A percentile compares a stretch with the other conserved stretches of the same genome.
phyloP scores from a whole-genome alignment of 1,139 yeast genomes.

The Scheffersomyces cryptocercus region DNA sequence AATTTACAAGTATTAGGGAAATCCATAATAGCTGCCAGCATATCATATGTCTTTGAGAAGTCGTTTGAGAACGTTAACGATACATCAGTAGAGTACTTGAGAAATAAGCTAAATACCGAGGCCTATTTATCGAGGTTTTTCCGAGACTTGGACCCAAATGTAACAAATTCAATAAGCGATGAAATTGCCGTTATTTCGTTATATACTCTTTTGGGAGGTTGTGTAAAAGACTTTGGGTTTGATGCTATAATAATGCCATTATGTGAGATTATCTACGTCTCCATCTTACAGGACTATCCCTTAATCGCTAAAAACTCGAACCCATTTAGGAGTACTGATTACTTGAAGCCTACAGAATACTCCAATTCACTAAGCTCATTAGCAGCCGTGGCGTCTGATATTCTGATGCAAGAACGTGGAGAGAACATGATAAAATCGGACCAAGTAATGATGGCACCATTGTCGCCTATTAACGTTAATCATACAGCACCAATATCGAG shows the following conservation, averaged over 20 bases:
- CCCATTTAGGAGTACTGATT: conserved; percentile 25
- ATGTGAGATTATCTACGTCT: conserved; percentile 65
- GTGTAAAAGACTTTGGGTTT: conserved; percentile 79
- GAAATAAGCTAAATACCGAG: conserved; percentile 50
- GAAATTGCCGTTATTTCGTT: conserved; percentile 53
- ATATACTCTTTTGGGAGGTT: conserved; percentile 63
- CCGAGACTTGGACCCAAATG: conserved; percentile 48
- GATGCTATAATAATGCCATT: conserved; percentile 62
- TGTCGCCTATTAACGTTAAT: not conserved
- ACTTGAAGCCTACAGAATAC: conserved; percentile 3
- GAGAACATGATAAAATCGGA: not conserved
- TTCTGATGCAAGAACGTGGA: conserved; percentile 15
- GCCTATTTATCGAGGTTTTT: conserved; percentile 48
- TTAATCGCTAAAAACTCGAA: conserved; percentile 47
- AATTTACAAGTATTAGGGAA: conserved; percentile 61
- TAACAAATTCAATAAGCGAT: conserved; percentile 37
- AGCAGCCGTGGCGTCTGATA: conserved; percentile 43
- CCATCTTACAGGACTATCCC: conserved; percentile 67
- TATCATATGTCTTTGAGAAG: conserved; percentile 48
- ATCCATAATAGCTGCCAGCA: conserved; percentile 52
- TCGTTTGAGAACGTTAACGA: conserved; percentile 16
- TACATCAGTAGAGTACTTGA: conserved; percentile 56
- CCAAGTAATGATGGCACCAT: not conserved
- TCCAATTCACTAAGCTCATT: conserved; percentile 30
- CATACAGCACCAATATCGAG: not conserved